Evolutionary conservation across 1,139 yeast species (phyloP), one percentile per base, ranked within the genome.

Genomic region (Taiozyma sp.): DNA sequence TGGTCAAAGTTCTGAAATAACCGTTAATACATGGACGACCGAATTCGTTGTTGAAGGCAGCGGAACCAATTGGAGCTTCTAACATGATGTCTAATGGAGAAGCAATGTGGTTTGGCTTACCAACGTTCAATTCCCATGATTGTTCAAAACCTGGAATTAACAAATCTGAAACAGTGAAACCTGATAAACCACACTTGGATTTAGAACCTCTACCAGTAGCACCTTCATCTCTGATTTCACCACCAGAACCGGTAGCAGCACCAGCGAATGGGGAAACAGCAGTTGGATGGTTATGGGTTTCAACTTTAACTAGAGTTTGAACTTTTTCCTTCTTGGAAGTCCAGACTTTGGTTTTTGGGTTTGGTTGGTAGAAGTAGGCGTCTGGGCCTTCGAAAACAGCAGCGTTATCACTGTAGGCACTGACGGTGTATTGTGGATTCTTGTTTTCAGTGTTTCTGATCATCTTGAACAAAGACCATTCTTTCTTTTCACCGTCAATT

Each of bases 181-280:
- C 99, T 49, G 96, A 78, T 57, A 95, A 77, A 50, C 99, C 99
- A 63, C 98, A 96, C 71, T 93, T 93, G 43, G 98, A 83, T 69
- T 89, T 88, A 28, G 99, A 93, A 48, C 99, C 99, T 68, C 97
- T 82, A 57, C 99, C 99, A 22, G 93, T 97, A 30, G 99, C 99
- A 72, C 98, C 99, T 73, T 95, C 99, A 69, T 95, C 99, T 77
- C 99, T 88, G 63, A 95, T 95, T 72, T 95, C 99, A 73, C 99
- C 99, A 69, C 99, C 99, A 22, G 99, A 91, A 58, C 99, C 99
- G 21, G 99, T 95, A 40, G 99, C 97, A 40, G 99, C 99, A 70
- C 99, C 99, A 6, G 99, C 93, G 71, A 88, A 95, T 37, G 99
- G 99, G 30, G 98, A 91, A 13, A 95, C 97, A 0, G 99, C 99